A percentile compares a stretch with the other conserved stretches of the same genome.
Evolutionary conservation across 31 red algal genomes (phyloP).

Genomic region (Bonnemaisonia californica): DNA sequence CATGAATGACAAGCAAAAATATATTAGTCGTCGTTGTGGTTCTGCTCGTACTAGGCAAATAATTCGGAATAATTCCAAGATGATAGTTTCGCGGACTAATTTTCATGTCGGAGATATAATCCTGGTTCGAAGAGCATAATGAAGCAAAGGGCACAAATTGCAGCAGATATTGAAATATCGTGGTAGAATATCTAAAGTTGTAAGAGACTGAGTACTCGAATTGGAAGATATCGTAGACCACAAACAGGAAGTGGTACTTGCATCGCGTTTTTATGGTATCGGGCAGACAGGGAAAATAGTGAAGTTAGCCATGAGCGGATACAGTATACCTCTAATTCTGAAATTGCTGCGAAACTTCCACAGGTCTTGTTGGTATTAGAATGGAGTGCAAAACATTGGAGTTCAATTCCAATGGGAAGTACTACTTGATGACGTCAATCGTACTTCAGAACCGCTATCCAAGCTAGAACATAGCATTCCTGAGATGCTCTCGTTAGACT

Average conservation of each 20-base stretch:
- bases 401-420: too few species aligned
- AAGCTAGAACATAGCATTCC: too few species aligned
- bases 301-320: too few species aligned
- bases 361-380: too few species aligned
- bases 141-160: conserved; percentile 40
- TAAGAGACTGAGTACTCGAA: conserved; percentile 31
- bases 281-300: conserved; percentile 23
- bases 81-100: background rate
- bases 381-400: too few species aligned
- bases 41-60: background rate
- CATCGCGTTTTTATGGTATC: conserved; percentile 5
- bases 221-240: conserved; percentile 20
- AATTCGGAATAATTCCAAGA: conserved; percentile 15
- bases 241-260: conserved; percentile 32
- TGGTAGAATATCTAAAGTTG: background rate
- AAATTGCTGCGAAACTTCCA: too few species aligned
- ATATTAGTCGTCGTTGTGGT: background rate
- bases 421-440: too few species aligned
- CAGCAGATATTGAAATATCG: conserved; percentile 20
- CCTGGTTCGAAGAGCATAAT: conserved; percentile 34
- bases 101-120: conserved; percentile 34
- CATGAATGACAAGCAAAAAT: conserved; percentile 14
- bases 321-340: too few species aligned
- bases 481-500: too few species aligned
- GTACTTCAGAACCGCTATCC: too few species aligned